phyloP scores from a whole-genome alignment of 2,329 filamentous ascomycete species.

The Neonectria neomacrospora region DNA sequence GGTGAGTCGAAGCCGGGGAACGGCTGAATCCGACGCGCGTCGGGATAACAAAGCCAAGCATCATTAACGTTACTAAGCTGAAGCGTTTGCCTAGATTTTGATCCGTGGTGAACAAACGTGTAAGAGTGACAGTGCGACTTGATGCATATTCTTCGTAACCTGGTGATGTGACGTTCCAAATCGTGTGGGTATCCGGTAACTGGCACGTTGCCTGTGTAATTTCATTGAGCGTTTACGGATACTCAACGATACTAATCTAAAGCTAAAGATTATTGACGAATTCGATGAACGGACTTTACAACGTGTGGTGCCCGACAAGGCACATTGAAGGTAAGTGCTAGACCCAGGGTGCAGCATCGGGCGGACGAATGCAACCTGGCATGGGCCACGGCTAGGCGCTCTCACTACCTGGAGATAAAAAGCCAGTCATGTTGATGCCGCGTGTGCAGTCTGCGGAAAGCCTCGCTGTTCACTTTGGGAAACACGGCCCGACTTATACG shows the following conservation, averaged over 20 bases:
- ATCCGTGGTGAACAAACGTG: background rate
- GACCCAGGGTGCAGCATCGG: background rate
- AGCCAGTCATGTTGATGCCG: background rate
- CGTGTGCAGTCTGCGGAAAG: too few species aligned
- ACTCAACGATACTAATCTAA: background rate
- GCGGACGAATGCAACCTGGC: background rate
- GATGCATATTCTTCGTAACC: background rate
- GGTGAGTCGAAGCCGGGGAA: background rate
- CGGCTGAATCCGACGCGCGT: background rate
- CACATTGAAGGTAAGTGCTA: background rate
- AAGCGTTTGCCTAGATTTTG: background rate
- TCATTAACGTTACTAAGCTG: background rate
- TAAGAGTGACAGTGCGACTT: background rate
- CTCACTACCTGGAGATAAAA: background rate
- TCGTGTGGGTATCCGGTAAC: background rate
- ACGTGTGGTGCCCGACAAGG: background rate
- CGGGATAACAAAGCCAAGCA: background rate
- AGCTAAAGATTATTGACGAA: background rate
- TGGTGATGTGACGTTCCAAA: background rate
- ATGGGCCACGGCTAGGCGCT: background rate
- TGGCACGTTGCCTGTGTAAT: background rate
- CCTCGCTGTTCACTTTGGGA: background rate
- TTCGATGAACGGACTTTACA: background rate
- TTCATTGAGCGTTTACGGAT: background rate
- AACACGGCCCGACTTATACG: background rate